Evolutionary conservation across 2,329 filamentous ascomycete species (phyloP).

Genomic region (Harringtonia aguacate): DNA sequence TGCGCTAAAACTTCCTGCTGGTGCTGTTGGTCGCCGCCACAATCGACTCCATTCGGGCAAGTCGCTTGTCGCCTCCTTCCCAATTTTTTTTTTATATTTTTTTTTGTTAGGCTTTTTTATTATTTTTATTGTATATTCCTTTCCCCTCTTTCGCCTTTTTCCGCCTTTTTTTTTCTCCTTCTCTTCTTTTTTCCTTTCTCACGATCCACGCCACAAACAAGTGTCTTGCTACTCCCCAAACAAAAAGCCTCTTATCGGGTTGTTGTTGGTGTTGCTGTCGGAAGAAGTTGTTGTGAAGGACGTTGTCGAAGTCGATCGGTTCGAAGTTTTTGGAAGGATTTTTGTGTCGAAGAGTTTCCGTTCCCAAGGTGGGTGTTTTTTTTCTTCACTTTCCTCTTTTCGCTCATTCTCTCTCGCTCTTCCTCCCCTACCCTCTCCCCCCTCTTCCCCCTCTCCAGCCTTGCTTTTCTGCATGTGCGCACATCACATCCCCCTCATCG

Average conservation of each 20-base stretch:
- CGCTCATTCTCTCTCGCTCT: not conserved
- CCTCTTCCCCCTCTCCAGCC: not conserved
- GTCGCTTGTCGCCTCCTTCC: conserved; percentile 5
- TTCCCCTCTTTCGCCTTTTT: conserved; percentile 12
- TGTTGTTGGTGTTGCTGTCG: conserved; percentile 15
- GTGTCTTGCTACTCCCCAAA: conserved; percentile 8
- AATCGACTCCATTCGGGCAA: conserved; percentile 5
- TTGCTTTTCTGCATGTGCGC: not conserved
- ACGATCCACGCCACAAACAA: conserved; percentile 9
- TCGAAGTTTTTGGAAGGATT: conserved; percentile 2
- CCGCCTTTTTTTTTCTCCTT: conserved; percentile 10
- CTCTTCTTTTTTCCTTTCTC: conserved; percentile 8
- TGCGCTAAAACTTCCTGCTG: conserved; percentile 3
- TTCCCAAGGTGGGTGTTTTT: not conserved
- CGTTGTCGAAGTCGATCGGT: conserved; percentile 12
- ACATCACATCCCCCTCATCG: too few species aligned
- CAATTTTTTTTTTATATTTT: conserved; percentile 6
- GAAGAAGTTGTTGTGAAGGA: conserved; percentile 14
- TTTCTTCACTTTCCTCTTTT: not conserved
- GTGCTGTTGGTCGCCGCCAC: conserved; percentile 7
- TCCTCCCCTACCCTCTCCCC: not conserved
- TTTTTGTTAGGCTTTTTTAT: conserved; percentile 4
- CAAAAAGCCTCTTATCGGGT: conserved; percentile 9
- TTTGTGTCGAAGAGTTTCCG: conserved; percentile 1
- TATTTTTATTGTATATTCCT: conserved; percentile 9